Evolutionary conservation across 257 asterid genomes (phyloP).

Genomic region (Eucommia ulmoides): DNA sequence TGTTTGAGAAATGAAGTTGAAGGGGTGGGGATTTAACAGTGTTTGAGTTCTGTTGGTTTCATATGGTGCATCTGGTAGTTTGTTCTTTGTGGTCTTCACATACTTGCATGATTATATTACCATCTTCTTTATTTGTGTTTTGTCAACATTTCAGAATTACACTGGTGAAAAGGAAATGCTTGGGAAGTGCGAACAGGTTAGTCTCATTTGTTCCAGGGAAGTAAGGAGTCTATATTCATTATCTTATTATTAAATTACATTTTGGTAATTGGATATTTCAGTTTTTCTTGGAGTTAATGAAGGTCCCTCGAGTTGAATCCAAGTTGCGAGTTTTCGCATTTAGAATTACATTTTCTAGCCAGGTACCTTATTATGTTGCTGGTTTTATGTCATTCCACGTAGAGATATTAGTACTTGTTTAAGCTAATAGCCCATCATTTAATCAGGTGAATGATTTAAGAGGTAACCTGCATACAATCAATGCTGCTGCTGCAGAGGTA

Average conservation of each 20-base stretch:
- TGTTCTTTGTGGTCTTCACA: too few relatives aligned
- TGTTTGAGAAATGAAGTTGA: too few relatives aligned
- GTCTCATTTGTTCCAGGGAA: too few relatives aligned
- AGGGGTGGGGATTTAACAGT: too few relatives aligned
- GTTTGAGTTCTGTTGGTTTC: too few relatives aligned
- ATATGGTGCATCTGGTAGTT: too few relatives aligned
- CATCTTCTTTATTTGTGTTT: too few relatives aligned
- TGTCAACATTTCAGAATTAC: constrained; percentile 88
- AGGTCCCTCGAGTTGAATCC: constrained; percentile 96
- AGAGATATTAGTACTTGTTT: too few relatives aligned
- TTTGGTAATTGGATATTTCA: constrained; percentile 25
- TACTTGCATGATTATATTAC: too few relatives aligned
- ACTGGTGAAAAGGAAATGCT: constrained; percentile 88
- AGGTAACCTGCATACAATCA: constrained; percentile 58
- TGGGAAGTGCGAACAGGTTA: constrained; percentile 97
- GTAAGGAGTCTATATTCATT: too few relatives aligned
- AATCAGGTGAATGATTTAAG: constrained; percentile 76
- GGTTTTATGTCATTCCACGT: constrained; percentile 5
- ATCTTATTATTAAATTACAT: too few relatives aligned
- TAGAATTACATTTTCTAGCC: constrained; percentile 73
- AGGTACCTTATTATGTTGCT: constrained; percentile 37
- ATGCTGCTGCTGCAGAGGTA: constrained; percentile 88
- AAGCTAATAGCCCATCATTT: constrained; percentile 16
- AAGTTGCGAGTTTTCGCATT: constrained; percentile 94
- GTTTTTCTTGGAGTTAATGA: constrained; percentile 96